These are phyloP conservation scores for Fraxinus paxiana DNA, from an alignment of 305 asterid genomes.

Conservation along the genomic window DNA sequence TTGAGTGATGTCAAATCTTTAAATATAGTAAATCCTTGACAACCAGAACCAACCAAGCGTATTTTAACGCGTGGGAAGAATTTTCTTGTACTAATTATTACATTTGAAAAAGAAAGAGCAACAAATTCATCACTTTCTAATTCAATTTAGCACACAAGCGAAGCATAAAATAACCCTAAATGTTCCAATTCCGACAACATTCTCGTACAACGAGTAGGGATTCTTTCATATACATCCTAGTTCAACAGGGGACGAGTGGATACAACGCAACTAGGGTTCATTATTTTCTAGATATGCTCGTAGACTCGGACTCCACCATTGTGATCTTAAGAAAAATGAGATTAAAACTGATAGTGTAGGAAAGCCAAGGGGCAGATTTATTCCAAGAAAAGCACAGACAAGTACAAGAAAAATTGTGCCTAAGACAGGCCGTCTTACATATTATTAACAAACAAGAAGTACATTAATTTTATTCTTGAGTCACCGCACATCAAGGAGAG, in stretches of 20 bases:
- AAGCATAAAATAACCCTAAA: background rate
- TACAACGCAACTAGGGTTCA: background rate
- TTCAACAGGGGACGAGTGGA: background rate
- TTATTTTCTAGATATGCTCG: background rate
- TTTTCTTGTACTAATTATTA: background rate
- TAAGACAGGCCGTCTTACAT: background rate
- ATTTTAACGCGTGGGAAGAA: background rate
- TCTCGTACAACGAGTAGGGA: background rate
- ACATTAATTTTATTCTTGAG: slow-evolving; percentile 13
- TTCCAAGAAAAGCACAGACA: background rate
- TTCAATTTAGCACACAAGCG: background rate
- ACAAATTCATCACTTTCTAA: background rate
- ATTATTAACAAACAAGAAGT: background rate
- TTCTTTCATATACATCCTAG: background rate
- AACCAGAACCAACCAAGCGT: background rate
- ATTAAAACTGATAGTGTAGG: background rate
- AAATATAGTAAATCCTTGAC: background rate
- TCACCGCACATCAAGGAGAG: slow-evolving; percentile 13
- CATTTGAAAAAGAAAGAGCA: background rate
- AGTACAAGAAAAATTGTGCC: background rate
- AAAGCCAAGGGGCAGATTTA: background rate
- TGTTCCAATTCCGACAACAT: background rate
- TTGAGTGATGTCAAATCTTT: background rate
- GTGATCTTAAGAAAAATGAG: background rate
- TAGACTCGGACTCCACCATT: background rate